Evolutionary conservation across 257 asterid species (phyloP), one percentile per base, ranked within the genome.

Genomic region (Apocynum venetum): DNA sequence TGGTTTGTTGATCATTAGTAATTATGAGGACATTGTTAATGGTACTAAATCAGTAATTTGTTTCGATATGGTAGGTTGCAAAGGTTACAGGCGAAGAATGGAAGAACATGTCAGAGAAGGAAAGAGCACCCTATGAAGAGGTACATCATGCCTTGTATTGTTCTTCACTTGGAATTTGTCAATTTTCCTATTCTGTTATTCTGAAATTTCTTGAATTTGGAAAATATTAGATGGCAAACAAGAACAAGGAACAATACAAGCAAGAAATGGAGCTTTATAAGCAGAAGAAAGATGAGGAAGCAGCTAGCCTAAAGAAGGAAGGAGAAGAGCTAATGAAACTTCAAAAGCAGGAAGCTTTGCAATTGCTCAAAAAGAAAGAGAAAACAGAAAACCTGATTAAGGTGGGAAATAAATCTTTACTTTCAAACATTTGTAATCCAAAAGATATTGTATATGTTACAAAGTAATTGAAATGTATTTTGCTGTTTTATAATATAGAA

Each of bases 321-420:
- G 98, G 80, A 73, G 97, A 88, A 31, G 97, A 93, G 80, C 55
- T 80, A 48, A 83, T 84, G 89, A 93, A 95, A 80, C 88, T 95
- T 52, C 94, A 90, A 77, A 93, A 91, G 84, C 96, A 89, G 38
- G 98, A 91, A 88, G 98, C 98, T 15, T 76, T 95, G 89, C 98
- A 91, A 63, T 77, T 95, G 93, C 96, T 95, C 5, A 95, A 90
- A 76, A 95, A 93, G 94, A 91, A 95, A 51, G 96, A 93, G 80
- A 95, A 90, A 80, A 83, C 93, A 0, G 93, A 92, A 19, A 93
- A 86, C 78, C 52, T 95, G 60, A 90, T 95, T 36, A 93, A 95
- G 98, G 97, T 89, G n/a, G n/a, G n/a, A n/a, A 0, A 41, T 12
- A 13, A 36, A 48, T 15, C 43, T 47, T 56, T 12, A 44, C 38